A percentile compares a stretch with the other conserved stretches of the same genome.
These are phyloP conservation scores for Rauvolfia tetraphylla DNA, from an alignment of 257 asterid genomes.

Conservation along the genomic window DNA sequence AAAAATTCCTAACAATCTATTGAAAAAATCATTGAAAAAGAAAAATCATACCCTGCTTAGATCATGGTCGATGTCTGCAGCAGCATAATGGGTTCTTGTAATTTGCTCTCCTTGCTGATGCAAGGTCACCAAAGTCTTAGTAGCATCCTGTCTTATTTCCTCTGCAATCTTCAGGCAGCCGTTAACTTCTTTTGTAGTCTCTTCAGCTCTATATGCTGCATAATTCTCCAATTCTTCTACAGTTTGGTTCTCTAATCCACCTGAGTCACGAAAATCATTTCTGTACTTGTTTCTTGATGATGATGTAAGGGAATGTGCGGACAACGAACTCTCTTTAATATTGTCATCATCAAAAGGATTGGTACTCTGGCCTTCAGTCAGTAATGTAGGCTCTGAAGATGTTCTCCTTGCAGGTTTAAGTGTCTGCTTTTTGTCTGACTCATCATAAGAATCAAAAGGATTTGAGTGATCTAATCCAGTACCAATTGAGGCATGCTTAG, in stretches of 20 bases:
- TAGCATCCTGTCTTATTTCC: slow-evolving; percentile 85
- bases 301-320: slow-evolving; percentile 34
- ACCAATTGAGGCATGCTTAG: slow-evolving; percentile 43
- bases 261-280: slow-evolving; percentile 59
- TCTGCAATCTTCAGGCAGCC: slow-evolving; percentile 85
- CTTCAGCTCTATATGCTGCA: slow-evolving; percentile 75
- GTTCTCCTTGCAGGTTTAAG: slow-evolving; percentile 46
- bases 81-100: slow-evolving; percentile 70
- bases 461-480: slow-evolving; percentile 31
- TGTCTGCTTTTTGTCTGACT: slow-evolving; percentile 50
- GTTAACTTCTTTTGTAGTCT: slow-evolving; percentile 65
- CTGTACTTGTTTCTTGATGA: slow-evolving; percentile 57
- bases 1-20: not conserved
- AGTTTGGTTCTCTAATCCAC: slow-evolving; percentile 75
- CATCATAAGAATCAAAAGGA: slow-evolving; percentile 78
- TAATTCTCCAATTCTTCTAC: slow-evolving; percentile 74
- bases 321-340: slow-evolving; percentile 36
- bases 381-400: slow-evolving; percentile 55
- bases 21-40: not conserved
- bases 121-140: slow-evolving; percentile 70
- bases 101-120: slow-evolving; percentile 99
- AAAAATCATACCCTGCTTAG: slow-evolving; percentile 74
- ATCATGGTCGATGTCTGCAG: slow-evolving; percentile 85
- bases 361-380: slow-evolving; percentile 31
- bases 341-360: slow-evolving; percentile 70